Evolutionary conservation across 306 rosid species (phyloP), one percentile per base, ranked within the genome.

Genomic region (Hippophae gyantsensis): DNA sequence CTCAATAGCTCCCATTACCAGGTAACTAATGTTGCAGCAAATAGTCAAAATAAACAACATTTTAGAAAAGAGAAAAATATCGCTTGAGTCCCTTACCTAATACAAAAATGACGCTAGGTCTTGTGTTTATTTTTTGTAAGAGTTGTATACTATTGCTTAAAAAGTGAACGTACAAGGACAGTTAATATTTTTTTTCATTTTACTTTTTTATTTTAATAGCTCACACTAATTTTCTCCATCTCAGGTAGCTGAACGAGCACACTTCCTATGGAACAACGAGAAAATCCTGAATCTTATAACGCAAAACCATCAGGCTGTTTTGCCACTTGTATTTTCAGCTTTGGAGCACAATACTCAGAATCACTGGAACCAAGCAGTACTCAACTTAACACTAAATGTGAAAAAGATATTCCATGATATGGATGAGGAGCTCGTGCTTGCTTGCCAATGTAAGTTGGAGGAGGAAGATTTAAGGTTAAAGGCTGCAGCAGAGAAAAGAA

Each of bases 311-410:
- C 90, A 93, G 61, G 81, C 69, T 69, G 84, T 93, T 58, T 54
- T 93, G 60, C 99, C 99, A 1, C 82, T 93, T 0, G 96, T 93
- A 42, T 77, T 86, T 73, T 76, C 96, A 18, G 86, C 99, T 26
- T 84, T 93, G 52, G 89, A 82, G 76, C 82, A 73, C 58, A 93
- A 93, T 64, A 57, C 89, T 13, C 82, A 77, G 63, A 86, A 76
- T 56, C 99, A 93, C 68, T 93, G 99, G 99, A 93, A 88, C 52
- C 96, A 93, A 62, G 89, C 97, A 38, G 97, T 93, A 71, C 86
- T 93, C 57, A 93, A 88, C 76, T 80, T 88, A 70, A 88, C 97
- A 43, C 72, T 82, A 72, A 88, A 88, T 61, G 77, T 93, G 63
- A 80, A 69, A 76, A 88, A 86, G 80, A 77, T 82, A 67, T 78